Evolutionary conservation across 257 asterid genomes (phyloP), one percentile per base, ranked within the genome.

Genomic region (Solanum rostratum): DNA sequence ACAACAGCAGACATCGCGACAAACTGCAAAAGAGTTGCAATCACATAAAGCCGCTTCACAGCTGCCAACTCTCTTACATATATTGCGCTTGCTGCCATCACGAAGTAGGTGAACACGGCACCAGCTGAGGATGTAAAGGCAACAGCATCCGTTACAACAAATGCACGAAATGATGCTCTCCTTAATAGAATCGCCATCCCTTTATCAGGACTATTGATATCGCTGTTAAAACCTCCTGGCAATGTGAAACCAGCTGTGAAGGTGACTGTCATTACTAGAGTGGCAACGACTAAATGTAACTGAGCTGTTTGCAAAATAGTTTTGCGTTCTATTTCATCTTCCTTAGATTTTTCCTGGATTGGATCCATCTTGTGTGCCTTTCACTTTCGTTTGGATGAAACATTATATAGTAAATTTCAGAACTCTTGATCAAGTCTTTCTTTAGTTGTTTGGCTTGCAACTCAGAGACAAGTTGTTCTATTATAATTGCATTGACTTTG

Each of bases 201-300:
- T 53, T 63, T 16, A 16, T 74, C 20, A 9, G 70, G n/a, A 9
- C 78, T 57, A 4, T 37, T 12, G 1, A 57, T 18, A 9, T 27
- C 1, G 0, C 10, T 20, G 4, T 81, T 29, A 65, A 60, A 84
- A 22, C 87, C 89, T 15, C 89, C 89, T 3, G 87, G 87, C 18
- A 85, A 18, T 10, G 87, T 84, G 49, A 85, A 82, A 37, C 84
- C 87, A 43, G 87, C 84, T 7, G 87, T 74, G 71, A 85, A 87
- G 11, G 86, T 82, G 4, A 87, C 78, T 33, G 78, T 37, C 27
- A 68, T 14, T 65, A 65, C 30, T 15, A 65, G 73, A 65, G 73
- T 68, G 11, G 78, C 78, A n/a, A 68, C 78, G 37, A 68, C 78
- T 37, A 68, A 19, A 68, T 68, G 50, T 68, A 68, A 33, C 45